Base-by-base conservation (phyloP, 257 asterid species). In the Nyctanthes arbortristis region DNA sequence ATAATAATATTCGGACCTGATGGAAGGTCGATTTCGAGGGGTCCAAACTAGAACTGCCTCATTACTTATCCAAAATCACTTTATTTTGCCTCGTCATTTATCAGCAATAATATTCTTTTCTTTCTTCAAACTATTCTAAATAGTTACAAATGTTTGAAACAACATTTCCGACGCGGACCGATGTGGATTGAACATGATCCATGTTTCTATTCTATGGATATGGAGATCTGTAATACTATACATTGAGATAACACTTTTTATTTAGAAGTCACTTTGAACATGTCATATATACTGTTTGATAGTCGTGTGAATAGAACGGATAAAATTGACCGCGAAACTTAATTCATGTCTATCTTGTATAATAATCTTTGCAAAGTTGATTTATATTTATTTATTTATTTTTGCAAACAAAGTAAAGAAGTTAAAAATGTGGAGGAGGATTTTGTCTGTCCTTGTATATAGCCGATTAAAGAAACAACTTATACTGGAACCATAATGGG, bases 1-100 rank as follows among this genome's bases (percentile, higher is more conserved):
- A n/a, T n/a, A n/a, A 69, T 74, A 27, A 54, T 79, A 79, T 80
- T 80, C 77, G 77, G 79, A 61, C 52, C 68, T 12, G 35, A 13
- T 67, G 78, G 73, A 63, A 67, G 66, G 78, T 58, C 72, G 70
- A 55, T 68, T 79, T 64, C 47, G 39, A 20, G 49, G 78, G 79
- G 22, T 61, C 79, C 78, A 57, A 62, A 56, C 30, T 33, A 0
- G 32, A n/a, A 35, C 58, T 63, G 66, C 75, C 52, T 75, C 76
- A 29, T 68, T 27, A 30, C 73, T 78, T 73, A 60, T 73, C 82
- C 58, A 29, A 31, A 24, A 49, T 78, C 67, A 49, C 76, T 79
- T 75, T 71, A 35, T 56, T n/a, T 62, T 58, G 72, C 39, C 40
- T 13, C 18, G 74, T 69, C 74, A 74, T 55, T 47, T 54, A 14